Evolutionary conservation across 2,329 filamentous ascomycete genomes (phyloP).

Genomic region (Colletotrichum sp.): DNA sequence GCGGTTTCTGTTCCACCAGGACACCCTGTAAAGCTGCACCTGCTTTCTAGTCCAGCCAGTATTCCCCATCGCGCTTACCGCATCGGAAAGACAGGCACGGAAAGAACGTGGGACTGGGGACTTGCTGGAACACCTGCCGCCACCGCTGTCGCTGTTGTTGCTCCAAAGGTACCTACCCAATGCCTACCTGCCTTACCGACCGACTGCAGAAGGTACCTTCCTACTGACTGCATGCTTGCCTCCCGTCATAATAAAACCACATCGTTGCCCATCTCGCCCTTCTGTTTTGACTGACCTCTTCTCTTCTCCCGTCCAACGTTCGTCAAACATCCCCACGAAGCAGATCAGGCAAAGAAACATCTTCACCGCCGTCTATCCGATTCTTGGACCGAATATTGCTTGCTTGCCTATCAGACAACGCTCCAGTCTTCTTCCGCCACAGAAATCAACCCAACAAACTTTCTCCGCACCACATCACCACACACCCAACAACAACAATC

Average conservation of each 20-base stretch:
- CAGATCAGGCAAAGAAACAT: slow-evolving; percentile 11
- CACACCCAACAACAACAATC: background rate
- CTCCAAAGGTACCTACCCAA: background rate
- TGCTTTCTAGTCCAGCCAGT: background rate
- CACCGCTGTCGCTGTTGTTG: background rate
- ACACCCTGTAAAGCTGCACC: slow-evolving; percentile 7
- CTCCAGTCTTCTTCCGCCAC: background rate
- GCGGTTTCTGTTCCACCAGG: slow-evolving; percentile 18
- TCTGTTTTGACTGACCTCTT: background rate
- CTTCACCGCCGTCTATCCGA: slow-evolving; percentile 11
- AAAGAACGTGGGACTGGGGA: background rate
- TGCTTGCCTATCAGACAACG: background rate
- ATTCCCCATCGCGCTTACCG: slow-evolving; percentile 8
- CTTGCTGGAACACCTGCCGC: background rate
- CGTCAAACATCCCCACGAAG: slow-evolving; percentile 10
- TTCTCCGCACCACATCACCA: background rate
- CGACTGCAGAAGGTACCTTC: background rate
- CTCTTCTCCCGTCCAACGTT: background rate
- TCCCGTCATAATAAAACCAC: slow-evolving; percentile 14
- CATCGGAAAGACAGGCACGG: background rate
- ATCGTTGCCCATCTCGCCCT: slow-evolving; percentile 8
- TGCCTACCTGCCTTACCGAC: background rate
- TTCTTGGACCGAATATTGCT: slow-evolving; percentile 16
- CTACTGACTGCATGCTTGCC: background rate
- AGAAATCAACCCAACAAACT: background rate